Evolutionary conservation across 2,329 filamentous ascomycete genomes (phyloP).

Genomic region (Fusarium ramigenum): DNA sequence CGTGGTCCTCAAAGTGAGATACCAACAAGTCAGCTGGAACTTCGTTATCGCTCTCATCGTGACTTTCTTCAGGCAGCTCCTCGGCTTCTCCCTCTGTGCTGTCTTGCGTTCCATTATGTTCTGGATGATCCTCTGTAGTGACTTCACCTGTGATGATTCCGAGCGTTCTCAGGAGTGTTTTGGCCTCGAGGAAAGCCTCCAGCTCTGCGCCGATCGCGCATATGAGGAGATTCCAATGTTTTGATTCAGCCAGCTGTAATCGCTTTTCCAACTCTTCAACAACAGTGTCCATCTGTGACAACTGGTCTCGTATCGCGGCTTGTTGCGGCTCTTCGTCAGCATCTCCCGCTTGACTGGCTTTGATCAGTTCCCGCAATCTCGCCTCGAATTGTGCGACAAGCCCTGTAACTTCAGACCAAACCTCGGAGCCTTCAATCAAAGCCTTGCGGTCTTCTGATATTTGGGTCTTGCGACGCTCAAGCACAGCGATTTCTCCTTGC

Average conservation of each 20-base stretch:
- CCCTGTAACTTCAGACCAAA: conserved; percentile 72
- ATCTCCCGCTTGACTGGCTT: conserved; percentile 41
- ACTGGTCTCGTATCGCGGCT: conserved; percentile 55
- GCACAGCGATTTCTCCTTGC: conserved; percentile 67
- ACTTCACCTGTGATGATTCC: conserved; percentile 11
- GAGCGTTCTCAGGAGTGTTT: conserved; percentile 58
- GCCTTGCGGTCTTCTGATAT: conserved; percentile 71
- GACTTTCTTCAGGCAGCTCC: conserved; percentile 21
- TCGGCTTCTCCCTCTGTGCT: neutral
- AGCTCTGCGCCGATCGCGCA: conserved; percentile 80
- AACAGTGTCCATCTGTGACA: conserved; percentile 65
- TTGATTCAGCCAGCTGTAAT: conserved; percentile 64
- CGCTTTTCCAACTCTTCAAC: conserved; percentile 64
- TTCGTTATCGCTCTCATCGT: conserved; percentile 53
- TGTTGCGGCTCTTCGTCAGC: conserved; percentile 49
- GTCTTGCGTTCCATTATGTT: neutral
- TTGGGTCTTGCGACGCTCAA: conserved; percentile 63
- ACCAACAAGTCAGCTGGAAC: conserved; percentile 54
- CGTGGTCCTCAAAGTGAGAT: conserved; percentile 44
- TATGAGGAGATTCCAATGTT: conserved; percentile 78
- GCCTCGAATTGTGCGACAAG: conserved; percentile 73
- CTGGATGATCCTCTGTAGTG: conserved; percentile 4
- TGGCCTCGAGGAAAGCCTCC: conserved; percentile 71
- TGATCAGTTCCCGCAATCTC: conserved; percentile 66
- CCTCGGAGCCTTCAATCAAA: conserved; percentile 70